Evolutionary conservation across 1,139 yeast species (phyloP).

Genomic region (Yamadazyma triangularis): DNA sequence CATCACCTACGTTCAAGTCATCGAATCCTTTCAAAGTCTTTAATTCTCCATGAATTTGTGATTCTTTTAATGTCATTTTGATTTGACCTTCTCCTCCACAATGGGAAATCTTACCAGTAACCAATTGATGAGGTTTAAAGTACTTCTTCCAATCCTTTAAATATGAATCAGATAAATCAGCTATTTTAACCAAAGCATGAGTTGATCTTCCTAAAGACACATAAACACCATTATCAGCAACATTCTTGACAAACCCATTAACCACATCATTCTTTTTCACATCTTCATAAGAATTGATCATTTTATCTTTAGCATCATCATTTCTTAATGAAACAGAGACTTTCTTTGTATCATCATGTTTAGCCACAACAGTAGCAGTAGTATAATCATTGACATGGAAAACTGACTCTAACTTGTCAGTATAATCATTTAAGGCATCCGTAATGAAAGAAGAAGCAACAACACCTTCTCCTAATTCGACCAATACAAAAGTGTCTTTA

Average conservation of each 20-base stretch:
- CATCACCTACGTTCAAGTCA: slow-evolving; percentile 66
- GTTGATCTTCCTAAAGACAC: slow-evolving; percentile 70
- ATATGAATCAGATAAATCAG: slow-evolving; percentile 77
- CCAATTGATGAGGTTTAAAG: slow-evolving; percentile 66
- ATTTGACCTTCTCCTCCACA: slow-evolving; percentile 63
- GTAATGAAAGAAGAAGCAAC: slow-evolving; percentile 68
- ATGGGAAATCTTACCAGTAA: slow-evolving; percentile 68
- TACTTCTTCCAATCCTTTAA: slow-evolving; percentile 85
- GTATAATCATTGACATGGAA: slow-evolving; percentile 56
- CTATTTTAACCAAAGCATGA: slow-evolving; percentile 76
- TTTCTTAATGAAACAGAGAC: slow-evolving; percentile 63
- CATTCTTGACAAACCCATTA: slow-evolving; percentile 72
- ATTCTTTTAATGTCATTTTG: slow-evolving; percentile 75
- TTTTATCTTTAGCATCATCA: slow-evolving; percentile 48
- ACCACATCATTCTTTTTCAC: slow-evolving; percentile 67
- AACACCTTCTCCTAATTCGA: slow-evolving; percentile 59
- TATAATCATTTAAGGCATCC: slow-evolving; percentile 74
- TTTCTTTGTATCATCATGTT: slow-evolving; percentile 54
- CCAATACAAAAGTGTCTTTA: slow-evolving; percentile 58
- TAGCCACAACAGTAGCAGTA: slow-evolving; percentile 54
- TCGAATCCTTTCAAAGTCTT: slow-evolving; percentile 53
- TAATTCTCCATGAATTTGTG: slow-evolving; percentile 70
- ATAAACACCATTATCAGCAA: slow-evolving; percentile 75
- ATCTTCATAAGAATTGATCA: slow-evolving; percentile 49
- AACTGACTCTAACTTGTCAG: slow-evolving; percentile 47